phyloP scores from a whole-genome alignment of 805 yeast species.

The Saccharomycopsis fibuligera region DNA sequence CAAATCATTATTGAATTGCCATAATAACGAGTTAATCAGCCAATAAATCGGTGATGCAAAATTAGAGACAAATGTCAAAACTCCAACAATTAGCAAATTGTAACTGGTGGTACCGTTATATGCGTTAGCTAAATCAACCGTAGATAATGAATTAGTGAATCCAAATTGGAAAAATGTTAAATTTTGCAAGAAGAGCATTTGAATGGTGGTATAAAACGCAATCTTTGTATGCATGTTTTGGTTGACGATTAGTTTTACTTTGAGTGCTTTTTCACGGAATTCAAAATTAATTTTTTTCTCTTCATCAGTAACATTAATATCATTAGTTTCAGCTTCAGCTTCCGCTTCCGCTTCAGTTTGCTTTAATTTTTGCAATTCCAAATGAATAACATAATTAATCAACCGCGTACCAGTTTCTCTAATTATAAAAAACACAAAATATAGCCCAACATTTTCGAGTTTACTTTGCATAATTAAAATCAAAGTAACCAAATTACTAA shows the following conservation, averaged over 20 bases:
- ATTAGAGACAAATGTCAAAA: slow-evolving; percentile 74
- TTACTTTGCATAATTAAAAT: slow-evolving; percentile 51
- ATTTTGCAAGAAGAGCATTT: slow-evolving; percentile 57
- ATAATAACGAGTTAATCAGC: slow-evolving; percentile 39
- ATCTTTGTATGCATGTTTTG: slow-evolving; percentile 17
- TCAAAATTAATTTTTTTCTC: neutral
- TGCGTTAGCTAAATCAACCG: slow-evolving; percentile 85
- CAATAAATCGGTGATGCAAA: slow-evolving; percentile 84
- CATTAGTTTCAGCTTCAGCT: neutral
- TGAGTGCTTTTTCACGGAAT: neutral
- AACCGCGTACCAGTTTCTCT: slow-evolving; percentile 16
- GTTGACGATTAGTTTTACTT: slow-evolving; percentile 6
- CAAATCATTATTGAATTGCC: slow-evolving; percentile 27
- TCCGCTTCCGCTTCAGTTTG: neutral
- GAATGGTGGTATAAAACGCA: slow-evolving; percentile 24
- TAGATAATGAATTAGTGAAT: slow-evolving; percentile 85
- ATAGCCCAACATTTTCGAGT: slow-evolving; percentile 49
- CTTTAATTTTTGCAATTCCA: slow-evolving; percentile 6
- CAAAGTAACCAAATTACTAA: slow-evolving; percentile 33
- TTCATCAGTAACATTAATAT: neutral
- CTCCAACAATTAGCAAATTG: slow-evolving; percentile 63
- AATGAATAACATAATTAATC: slow-evolving; percentile 8
- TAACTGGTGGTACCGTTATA: slow-evolving; percentile 81
- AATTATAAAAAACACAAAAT: slow-evolving; percentile 32
- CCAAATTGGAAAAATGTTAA: slow-evolving; percentile 82